phyloP scores from a whole-genome alignment of 73 alveolate genomes.

The Stentor roeselii region DNA sequence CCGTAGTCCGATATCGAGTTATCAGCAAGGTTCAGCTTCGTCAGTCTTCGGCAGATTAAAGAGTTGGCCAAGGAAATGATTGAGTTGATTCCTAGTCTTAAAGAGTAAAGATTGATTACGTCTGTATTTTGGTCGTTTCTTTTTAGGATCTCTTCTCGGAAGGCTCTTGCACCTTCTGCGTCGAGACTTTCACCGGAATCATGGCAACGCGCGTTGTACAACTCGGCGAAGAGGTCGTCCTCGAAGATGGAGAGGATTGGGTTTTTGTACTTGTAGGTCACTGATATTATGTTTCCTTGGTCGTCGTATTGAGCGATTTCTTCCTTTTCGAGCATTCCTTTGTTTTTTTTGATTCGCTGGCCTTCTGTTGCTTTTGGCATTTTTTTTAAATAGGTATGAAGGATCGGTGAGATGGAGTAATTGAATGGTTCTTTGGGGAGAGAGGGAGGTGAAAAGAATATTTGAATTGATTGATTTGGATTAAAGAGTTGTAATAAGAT shows the following conservation, averaged over 20 bases:
- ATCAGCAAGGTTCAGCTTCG: slow-evolving; percentile 88
- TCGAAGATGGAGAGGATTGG: slow-evolving; percentile 69
- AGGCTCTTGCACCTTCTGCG: slow-evolving; percentile 76
- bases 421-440: too few relatives aligned
- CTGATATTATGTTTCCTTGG: slow-evolving; percentile 14
- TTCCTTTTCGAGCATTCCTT: slow-evolving; percentile 28
- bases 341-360: slow-evolving; percentile 18
- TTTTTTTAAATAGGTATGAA: too few relatives aligned
- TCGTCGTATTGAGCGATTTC: slow-evolving; percentile 26
- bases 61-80: slow-evolving; percentile 84
- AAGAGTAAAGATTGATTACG: slow-evolving; percentile 73
- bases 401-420: too few relatives aligned
- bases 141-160: slow-evolving; percentile 87
- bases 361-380: neutral
- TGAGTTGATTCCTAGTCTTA: slow-evolving; percentile 91
- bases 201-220: slow-evolving; percentile 84
- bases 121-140: slow-evolving; percentile 69
- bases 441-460: too few relatives aligned
- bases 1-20: slow-evolving; percentile 93
- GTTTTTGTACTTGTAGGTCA: slow-evolving; percentile 38
- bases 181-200: slow-evolving; percentile 77
- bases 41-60: slow-evolving; percentile 61
- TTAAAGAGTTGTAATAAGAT: too few relatives aligned
- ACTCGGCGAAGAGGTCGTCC: slow-evolving; percentile 71
- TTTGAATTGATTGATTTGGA: too few relatives aligned